These are phyloP conservation scores for Blepharisma stoltei DNA, from an alignment of 73 alveolate genomes.

Conservation along the genomic window DNA sequence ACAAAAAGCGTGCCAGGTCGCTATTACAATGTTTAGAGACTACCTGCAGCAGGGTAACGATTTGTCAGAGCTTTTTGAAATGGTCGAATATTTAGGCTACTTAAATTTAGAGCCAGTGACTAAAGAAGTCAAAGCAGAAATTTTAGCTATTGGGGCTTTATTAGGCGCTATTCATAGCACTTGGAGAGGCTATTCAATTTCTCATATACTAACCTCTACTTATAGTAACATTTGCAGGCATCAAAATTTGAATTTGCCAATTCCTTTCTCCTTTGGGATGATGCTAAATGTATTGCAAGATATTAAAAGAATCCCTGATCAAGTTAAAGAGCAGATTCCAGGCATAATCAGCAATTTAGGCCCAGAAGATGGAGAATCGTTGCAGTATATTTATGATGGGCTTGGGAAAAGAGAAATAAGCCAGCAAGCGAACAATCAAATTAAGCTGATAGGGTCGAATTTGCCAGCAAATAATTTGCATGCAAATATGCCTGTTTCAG, in stretches of 20 bases:
- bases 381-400: background rate
- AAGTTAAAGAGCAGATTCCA: background rate
- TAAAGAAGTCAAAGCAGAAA: background rate
- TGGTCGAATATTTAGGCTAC: background rate
- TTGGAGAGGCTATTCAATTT: constrained; percentile 16
- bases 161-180: background rate
- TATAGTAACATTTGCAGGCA: background rate
- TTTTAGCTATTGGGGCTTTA: background rate
- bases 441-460: background rate
- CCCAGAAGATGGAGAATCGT: background rate
- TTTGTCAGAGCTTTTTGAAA: background rate
- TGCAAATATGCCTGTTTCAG: background rate
- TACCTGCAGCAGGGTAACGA: background rate
- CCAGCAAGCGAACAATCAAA: background rate
- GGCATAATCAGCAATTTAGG: background rate
- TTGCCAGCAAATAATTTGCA: background rate
- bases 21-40: background rate
- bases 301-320: background rate
- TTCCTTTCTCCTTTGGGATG: background rate
- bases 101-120: background rate
- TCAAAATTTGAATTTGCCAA: background rate
- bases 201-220: background rate
- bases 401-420: background rate
- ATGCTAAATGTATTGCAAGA: background rate
- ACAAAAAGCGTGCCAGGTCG: background rate